Evolutionary conservation across 805 yeast genomes (phyloP), one percentile per base, ranked within the genome.

Genomic region (Lipomyces starkeyi): DNA sequence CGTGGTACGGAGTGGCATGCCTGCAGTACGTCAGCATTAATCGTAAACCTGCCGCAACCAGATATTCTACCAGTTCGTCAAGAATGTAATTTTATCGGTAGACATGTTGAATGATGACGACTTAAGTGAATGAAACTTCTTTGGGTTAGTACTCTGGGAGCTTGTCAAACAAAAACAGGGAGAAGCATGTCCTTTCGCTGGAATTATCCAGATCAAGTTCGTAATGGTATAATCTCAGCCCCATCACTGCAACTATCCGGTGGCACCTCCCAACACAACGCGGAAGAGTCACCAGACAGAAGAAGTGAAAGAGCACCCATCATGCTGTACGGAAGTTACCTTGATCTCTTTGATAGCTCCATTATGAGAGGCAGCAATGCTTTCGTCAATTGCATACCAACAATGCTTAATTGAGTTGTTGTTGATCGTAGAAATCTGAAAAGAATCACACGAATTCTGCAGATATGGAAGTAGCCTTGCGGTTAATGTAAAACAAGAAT

Each of bases 1-100:
- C 82, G 71, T 85, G 87, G 79, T 85, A 85, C 32, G 88, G 86
- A 43, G 86, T 81, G 52, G 87, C 81, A 72, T 82, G 81, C 62
- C 56, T 43, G n/a, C 43, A 20, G 11, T n/a, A 27, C 13, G 27
- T 59, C 27, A 43, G 58, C 34, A 43, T 8, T 43, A 37, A 43
- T 11, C 27, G 27, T 14, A 17, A 25, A 59, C 35, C n/a, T n/a
- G 55, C 29, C 11, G 13, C 35, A 20, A 14, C 20, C 22, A 9
- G 20, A 9, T 2, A 11, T 29, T 29, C 29, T 54, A 47, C 88
- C 87, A 85, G 78, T 85, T 85, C 72, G 84, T 79, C 55, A 81
- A 79, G 74, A 85, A 85, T 29, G 87, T 80, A 74, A 84, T 82
- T 69, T 84, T 85, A 63, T 82, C 77, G 52, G 86, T 80, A 58